Percentiles rank a stretch among this genome's conserved stretches.
These are phyloP conservation scores for Prinsepia uniflora DNA, from an alignment of 306 rosid genomes.

Conservation along the genomic window DNA sequence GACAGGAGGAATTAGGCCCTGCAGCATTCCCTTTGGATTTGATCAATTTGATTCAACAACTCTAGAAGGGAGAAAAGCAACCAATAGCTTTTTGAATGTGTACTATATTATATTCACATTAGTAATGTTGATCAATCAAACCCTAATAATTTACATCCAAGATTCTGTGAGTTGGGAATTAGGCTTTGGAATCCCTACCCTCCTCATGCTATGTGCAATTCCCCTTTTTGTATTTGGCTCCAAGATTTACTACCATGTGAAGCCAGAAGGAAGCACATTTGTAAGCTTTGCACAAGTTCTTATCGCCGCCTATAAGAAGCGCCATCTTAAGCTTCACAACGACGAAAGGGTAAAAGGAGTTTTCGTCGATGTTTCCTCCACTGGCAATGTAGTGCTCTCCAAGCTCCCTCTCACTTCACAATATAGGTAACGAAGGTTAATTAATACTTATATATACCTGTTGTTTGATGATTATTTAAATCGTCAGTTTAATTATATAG, in stretches of 20 bases:
- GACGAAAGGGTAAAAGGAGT: slow-evolving; percentile 8
- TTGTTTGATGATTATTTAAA: background rate
- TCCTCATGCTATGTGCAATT: slow-evolving; percentile 50
- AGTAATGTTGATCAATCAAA: slow-evolving; percentile 42
- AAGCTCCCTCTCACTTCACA: slow-evolving; percentile 56
- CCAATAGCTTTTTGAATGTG: slow-evolving; percentile 74
- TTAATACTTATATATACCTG: background rate
- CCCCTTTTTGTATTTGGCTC: slow-evolving; percentile 47
- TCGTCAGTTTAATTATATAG: background rate
- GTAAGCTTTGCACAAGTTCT: slow-evolving; percentile 46
- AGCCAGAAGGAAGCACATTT: slow-evolving; percentile 62
- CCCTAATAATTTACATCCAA: slow-evolving; percentile 62
- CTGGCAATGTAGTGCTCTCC: slow-evolving; percentile 22
- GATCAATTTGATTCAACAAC: slow-evolving; percentile 72
- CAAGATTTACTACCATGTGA: slow-evolving; percentile 35
- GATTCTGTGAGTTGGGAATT: slow-evolving; percentile 73
- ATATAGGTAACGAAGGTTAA: slow-evolving; percentile 42
- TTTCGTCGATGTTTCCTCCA: slow-evolving; percentile 50
- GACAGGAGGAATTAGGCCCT: slow-evolving; percentile 65
- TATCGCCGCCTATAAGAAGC: slow-evolving; percentile 62
- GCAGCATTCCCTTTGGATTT: slow-evolving; percentile 75
- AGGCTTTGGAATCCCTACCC: slow-evolving; percentile 65
- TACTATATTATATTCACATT: slow-evolving; percentile 45
- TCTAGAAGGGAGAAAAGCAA: slow-evolving; percentile 54
- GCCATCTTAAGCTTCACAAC: slow-evolving; percentile 38